Evolutionary conservation across 495 filamentous ascomycete species (phyloP).

Genomic region (Aspergillus panamensis): DNA sequence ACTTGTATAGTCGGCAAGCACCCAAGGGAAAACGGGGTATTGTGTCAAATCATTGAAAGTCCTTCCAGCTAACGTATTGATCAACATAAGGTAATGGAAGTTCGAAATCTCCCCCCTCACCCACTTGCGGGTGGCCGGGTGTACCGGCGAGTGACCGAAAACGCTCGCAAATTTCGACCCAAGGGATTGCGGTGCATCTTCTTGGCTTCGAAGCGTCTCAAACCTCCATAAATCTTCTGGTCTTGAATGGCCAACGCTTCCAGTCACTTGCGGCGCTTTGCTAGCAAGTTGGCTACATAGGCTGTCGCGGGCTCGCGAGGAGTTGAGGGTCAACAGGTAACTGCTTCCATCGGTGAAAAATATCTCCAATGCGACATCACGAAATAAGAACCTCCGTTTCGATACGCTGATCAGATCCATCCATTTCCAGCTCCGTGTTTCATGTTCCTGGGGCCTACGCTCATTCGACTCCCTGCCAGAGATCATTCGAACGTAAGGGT

Average conservation of each 20-base stretch:
- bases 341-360: slow-evolving; percentile 97
- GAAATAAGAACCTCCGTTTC: slow-evolving; percentile 90
- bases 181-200: slow-evolving; percentile 77
- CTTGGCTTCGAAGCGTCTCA: slow-evolving; percentile 75
- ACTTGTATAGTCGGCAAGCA: slow-evolving; percentile 92
- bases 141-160: slow-evolving; percentile 69
- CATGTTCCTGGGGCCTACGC: slow-evolving; percentile 61
- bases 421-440: slow-evolving; percentile 90
- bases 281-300: slow-evolving; percentile 67
- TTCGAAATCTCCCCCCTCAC: slow-evolving; percentile 93
- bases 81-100: slow-evolving; percentile 96
- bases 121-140: slow-evolving; percentile 88
- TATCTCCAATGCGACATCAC: slow-evolving; percentile 90
- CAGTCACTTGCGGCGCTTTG: slow-evolving; percentile 74
- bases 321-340: slow-evolving; percentile 83
- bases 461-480: slow-evolving; percentile 69
- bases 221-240: slow-evolving; percentile 80
- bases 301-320: slow-evolving; percentile 67
- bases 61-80: slow-evolving; percentile 94
- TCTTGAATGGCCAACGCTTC: slow-evolving; percentile 47
- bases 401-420: slow-evolving; percentile 93
- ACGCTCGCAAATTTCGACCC: slow-evolving; percentile 93
- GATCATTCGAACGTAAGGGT: slow-evolving; percentile 92
- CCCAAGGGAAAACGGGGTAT: slow-evolving; percentile 98
- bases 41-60: slow-evolving; percentile 98